Evolutionary conservation across 495 filamentous ascomycete species (phyloP).

Genomic region (Xylaria sp.): DNA sequence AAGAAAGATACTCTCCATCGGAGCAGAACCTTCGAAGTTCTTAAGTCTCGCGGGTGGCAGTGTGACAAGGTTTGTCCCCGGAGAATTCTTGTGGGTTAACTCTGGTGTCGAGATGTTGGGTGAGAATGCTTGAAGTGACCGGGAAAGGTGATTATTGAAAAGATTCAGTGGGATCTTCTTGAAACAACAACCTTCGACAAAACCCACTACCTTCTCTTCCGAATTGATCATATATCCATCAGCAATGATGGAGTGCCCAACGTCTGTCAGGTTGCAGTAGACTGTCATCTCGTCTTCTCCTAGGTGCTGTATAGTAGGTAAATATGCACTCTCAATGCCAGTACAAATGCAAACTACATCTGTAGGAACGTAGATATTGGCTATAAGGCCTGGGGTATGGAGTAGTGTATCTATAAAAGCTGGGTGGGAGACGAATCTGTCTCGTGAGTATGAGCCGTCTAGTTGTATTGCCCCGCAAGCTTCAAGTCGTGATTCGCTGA

Average conservation of each 20-base stretch:
- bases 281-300: conserved; percentile 12
- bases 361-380: conserved; percentile 32
- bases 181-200: conserved; percentile 29
- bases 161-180: conserved; percentile 9
- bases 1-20: neutral
- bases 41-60: neutral
- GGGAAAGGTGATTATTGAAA: conserved; percentile 17
- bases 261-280: conserved; percentile 29
- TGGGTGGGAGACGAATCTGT: conserved; percentile 61
- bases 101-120: neutral
- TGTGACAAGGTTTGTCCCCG: too few relatives aligned
- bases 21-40: neutral
- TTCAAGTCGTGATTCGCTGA: conserved; percentile 63
- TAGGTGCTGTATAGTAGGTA: conserved; percentile 15
- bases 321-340: conserved; percentile 22
- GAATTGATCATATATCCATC: conserved; percentile 29
- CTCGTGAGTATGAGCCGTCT: conserved; percentile 46
- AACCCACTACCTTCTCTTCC: conserved; percentile 24
- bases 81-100: neutral
- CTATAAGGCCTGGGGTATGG: conserved; percentile 65
- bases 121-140: neutral
- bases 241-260: conserved; percentile 27
- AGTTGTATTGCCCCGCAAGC: conserved; percentile 63
- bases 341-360: conserved; percentile 31
- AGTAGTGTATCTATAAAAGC: conserved; percentile 63